Evolutionary conservation across 176 grass and related monocot genomes (phyloP).

Genomic region (Luzula sylvatica): DNA sequence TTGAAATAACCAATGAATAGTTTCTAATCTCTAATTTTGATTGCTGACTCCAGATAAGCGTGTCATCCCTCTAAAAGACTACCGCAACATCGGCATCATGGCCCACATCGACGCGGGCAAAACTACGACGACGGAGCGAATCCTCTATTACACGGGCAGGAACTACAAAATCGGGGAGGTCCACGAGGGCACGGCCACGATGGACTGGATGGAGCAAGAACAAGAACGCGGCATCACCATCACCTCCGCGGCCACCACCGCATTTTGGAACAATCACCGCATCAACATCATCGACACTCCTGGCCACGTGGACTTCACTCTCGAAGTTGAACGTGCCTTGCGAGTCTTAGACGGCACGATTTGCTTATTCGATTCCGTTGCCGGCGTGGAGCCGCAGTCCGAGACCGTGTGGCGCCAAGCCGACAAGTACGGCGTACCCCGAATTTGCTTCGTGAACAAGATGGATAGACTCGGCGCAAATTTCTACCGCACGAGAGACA

Average conservation of each 20-base stretch:
- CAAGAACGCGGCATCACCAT: constrained; percentile 97
- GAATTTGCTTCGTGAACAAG: constrained; percentile 97
- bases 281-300: constrained; percentile 99
- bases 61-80: constrained; percentile 56
- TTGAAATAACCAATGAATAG: constrained; percentile 17
- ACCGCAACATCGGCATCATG: constrained; percentile 99
- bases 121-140: constrained; percentile 91
- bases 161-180: constrained; percentile 99
- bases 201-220: constrained; percentile 99
- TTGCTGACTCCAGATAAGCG: constrained; percentile 12
- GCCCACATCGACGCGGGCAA: constrained; percentile 98
- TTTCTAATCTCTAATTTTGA: not conserved
- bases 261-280: constrained; percentile 94
- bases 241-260: constrained; percentile 93
- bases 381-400: constrained; percentile 95
- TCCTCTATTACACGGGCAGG: constrained; percentile 91
- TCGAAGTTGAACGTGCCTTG: constrained; percentile 94
- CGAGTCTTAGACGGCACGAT: constrained; percentile 93
- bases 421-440: constrained; percentile 91
- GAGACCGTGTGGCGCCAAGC: constrained; percentile 99
- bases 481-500: constrained; percentile 93
- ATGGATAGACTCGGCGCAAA: constrained; percentile 96
- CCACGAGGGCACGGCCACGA: constrained; percentile 89
- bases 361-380: constrained; percentile 97
- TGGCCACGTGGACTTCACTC: constrained; percentile 95